A percentile compares a stretch with the other conserved stretches of the same genome.
phyloP scores from a whole-genome alignment of 345 rosid species.

The Punica granatum region DNA sequence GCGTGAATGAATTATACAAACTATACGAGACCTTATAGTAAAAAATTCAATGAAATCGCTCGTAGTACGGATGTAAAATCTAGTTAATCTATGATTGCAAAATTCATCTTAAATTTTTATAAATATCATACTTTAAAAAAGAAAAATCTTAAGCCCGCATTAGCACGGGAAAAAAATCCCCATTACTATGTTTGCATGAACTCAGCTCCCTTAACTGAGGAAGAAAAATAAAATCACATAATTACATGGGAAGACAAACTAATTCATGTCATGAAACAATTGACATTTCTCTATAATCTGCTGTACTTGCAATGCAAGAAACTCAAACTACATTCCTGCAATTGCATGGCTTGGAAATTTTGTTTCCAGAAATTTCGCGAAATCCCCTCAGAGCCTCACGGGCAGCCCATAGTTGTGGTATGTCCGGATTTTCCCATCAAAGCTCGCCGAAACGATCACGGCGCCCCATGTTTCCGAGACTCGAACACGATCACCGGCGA shows the following conservation, averaged over 20 bases:
- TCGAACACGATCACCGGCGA: neutral
- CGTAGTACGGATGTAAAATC: too few species aligned
- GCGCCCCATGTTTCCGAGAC: conserved; percentile 60
- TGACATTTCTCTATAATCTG: neutral
- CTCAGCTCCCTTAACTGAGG: conserved; percentile 3
- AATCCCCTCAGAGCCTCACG: conserved; percentile 16
- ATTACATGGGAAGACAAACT: conserved; percentile 2
- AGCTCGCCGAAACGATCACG: conserved; percentile 70
- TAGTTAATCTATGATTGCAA: too few species aligned
- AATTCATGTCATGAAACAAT: too few species aligned
- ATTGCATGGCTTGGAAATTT: neutral
- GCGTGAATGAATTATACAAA: too few species aligned
- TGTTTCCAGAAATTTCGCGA: neutral
- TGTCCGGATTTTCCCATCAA: conserved; percentile 62
- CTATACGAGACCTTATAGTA: too few species aligned
- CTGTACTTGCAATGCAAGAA: neutral
- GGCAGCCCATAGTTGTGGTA: conserved; percentile 79
- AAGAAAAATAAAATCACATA: neutral
- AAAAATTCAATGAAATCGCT: too few species aligned
- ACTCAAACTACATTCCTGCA: neutral
- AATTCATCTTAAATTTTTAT: too few species aligned
- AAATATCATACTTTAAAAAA: neutral
- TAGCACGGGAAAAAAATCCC: too few species aligned
- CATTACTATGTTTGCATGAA: neutral
- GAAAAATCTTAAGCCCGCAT: too few species aligned